Percentiles rank a stretch among this genome's conserved stretches.
Evolutionary conservation across 179 eudicot genomes (phyloP).

Genomic region (Sideroxylon spinosum): DNA sequence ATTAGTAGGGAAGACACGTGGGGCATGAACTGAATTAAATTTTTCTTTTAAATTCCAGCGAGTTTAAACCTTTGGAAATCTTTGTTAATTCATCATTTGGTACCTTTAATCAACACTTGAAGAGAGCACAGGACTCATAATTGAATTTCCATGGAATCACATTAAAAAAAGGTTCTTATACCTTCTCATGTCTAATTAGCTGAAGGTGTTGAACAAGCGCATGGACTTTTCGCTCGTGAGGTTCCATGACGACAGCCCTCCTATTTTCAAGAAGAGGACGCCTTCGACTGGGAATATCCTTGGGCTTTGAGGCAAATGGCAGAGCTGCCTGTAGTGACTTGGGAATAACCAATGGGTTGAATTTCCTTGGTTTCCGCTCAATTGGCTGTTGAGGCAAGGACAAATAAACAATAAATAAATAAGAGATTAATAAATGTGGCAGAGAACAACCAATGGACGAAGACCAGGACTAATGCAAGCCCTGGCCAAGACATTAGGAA

Average conservation of each 20-base stretch:
- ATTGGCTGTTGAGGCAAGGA: slow-evolving; percentile 48
- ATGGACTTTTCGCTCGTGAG: slow-evolving; percentile 46
- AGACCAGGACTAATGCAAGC: not conserved
- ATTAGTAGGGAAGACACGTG: no score
- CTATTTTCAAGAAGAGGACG: slow-evolving; percentile 34
- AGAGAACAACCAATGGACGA: not conserved
- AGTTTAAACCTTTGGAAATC: not conserved
- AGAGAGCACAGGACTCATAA: not conserved
- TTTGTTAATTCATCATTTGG: not conserved
- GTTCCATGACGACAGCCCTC: slow-evolving; percentile 75
- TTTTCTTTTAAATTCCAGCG: not conserved
- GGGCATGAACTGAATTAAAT: no score
- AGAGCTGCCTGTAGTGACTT: slow-evolving; percentile 59
- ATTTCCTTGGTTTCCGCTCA: slow-evolving; percentile 68
- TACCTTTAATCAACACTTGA: slow-evolving; percentile 2
- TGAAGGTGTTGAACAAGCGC: slow-evolving; percentile 55
- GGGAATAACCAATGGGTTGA: slow-evolving; percentile 76
- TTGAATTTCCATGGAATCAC: not conserved
- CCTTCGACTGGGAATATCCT: slow-evolving; percentile 46
- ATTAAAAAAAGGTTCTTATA: slow-evolving; percentile 22
- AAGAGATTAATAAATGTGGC: not conserved
- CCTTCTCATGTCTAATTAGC: slow-evolving; percentile 64
- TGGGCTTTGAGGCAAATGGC: slow-evolving; percentile 81
- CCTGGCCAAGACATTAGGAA: not conserved
- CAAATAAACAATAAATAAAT: not conserved